Conservation (phyloP, 495 filamentous ascomycete genomes). For the Neurospora sp. region DNA sequence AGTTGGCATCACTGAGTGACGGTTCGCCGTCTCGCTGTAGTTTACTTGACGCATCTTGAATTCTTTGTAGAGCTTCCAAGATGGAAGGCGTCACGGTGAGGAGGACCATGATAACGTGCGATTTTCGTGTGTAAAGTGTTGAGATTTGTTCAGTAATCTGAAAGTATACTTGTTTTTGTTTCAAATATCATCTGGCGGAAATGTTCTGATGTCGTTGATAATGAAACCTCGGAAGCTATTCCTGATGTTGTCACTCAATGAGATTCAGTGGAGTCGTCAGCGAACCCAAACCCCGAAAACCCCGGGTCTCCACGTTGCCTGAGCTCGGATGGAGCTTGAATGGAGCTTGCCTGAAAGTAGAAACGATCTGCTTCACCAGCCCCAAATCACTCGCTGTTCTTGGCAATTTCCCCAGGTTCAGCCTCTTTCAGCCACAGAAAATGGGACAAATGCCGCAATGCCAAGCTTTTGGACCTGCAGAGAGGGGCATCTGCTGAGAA, state of each 20-base stretch:
- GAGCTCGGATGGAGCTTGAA: neutral
- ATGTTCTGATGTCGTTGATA: neutral
- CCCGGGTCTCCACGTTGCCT: neutral
- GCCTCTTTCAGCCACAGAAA: neutral
- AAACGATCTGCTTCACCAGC: neutral
- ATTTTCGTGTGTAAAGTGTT: neutral
- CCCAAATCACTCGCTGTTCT: neutral
- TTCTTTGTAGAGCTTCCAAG: constrained; percentile 47
- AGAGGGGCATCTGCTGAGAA: neutral
- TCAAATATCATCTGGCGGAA: neutral
- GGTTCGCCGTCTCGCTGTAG: constrained; percentile 21
- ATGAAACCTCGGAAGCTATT: neutral
- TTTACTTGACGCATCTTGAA: neutral
- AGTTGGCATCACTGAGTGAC: constrained; percentile 32
- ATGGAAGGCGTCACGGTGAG: constrained; percentile 65
- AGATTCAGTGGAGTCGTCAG: neutral
- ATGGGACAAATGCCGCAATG: neutral
- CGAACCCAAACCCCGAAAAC: neutral
- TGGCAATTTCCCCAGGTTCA: neutral
- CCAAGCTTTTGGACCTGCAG: neutral
- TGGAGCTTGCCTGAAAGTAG: neutral
- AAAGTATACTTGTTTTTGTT: too few relatives aligned
- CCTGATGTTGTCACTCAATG: neutral
- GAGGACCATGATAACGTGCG: constrained; percentile 51
- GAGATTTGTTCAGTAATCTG: too few relatives aligned